Conservation (phyloP, 371 early-diverging fungal species). For the Entomophthora muscae region DNA sequence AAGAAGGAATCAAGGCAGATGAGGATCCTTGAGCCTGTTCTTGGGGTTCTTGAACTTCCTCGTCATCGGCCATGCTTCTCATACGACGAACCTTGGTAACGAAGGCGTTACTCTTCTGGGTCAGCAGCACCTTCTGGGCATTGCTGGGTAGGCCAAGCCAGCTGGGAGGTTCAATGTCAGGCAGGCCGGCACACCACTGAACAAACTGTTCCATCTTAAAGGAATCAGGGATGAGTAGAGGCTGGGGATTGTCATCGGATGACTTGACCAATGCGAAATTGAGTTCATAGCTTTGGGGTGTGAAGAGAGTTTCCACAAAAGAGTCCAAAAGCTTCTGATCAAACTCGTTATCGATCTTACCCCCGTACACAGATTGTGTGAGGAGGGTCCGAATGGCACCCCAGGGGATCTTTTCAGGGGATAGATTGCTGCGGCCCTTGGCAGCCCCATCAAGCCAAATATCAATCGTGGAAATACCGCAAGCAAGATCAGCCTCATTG, state of each 20-base stretch:
- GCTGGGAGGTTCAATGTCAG: slow-evolving; percentile 85
- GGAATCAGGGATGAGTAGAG: slow-evolving; percentile 68
- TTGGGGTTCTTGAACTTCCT: slow-evolving; percentile 22
- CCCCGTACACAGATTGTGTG: slow-evolving; percentile 86
- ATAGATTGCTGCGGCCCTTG: slow-evolving; percentile 67
- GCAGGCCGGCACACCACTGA: slow-evolving; percentile 71
- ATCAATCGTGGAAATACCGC: slow-evolving; percentile 75
- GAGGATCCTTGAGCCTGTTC: slow-evolving; percentile 12
- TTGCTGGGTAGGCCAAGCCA: slow-evolving; percentile 94
- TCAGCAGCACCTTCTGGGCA: slow-evolving; percentile 80
- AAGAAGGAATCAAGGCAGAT: slow-evolving; percentile 29
- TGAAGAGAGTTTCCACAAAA: slow-evolving; percentile 75
- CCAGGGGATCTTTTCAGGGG: slow-evolving; percentile 93
- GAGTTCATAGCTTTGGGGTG: slow-evolving; percentile 56
- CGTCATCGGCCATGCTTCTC: slow-evolving; percentile 67
- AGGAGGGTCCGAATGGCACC: slow-evolving; percentile 73
- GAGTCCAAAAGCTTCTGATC: slow-evolving; percentile 78
- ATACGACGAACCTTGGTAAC: slow-evolving; percentile 69
- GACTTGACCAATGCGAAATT: slow-evolving; percentile 55
- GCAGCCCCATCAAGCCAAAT: slow-evolving; percentile 73
- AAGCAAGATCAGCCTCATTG: slow-evolving; percentile 91
- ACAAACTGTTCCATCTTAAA: slow-evolving; percentile 72
- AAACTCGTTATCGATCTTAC: slow-evolving; percentile 81
- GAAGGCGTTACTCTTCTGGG: slow-evolving; percentile 44
- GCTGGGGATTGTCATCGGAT: slow-evolving; percentile 19